These are phyloP conservation scores for Scleroderma citrinum DNA, from an alignment of 768 basidiomycete species.

Conservation along the genomic window DNA sequence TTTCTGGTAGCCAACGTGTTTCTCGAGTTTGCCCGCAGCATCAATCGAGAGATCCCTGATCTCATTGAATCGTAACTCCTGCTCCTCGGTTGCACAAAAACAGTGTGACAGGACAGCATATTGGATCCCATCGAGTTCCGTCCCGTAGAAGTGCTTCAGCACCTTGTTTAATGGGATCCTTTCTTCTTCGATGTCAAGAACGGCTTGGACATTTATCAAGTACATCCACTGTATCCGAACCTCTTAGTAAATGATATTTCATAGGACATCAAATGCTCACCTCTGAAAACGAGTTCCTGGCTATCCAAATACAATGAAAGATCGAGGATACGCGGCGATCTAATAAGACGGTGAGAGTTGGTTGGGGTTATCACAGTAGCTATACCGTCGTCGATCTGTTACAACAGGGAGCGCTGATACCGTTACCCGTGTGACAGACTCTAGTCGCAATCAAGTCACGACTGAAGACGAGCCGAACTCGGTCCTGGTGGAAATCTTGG, in stretches of 20 bases:
- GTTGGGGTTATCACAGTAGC: no score
- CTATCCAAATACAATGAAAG: slow-evolving; percentile 3
- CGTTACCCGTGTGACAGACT: no score
- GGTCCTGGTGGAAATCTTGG: no score
- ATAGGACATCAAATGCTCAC: neutral
- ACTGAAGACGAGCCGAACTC: no score
- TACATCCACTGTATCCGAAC: neutral
- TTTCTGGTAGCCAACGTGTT: neutral
- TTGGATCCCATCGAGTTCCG: neutral
- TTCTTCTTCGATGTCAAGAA: slow-evolving; percentile 14
- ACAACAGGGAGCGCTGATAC: no score
- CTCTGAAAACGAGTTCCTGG: neutral
- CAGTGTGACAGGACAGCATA: slow-evolving; percentile 4
- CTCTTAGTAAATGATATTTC: no score
- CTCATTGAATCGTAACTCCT: neutral
- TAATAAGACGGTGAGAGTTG: no score
- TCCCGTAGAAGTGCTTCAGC: neutral
- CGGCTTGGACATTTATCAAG: slow-evolving; percentile 19
- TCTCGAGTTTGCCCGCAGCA: no score
- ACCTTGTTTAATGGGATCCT: no score
- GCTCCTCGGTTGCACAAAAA: neutral
- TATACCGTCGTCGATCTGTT: no score
- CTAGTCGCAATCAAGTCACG: no score
- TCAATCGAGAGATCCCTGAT: neutral
- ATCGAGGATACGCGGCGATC: no score